Evolutionary conservation across 2,329 filamentous ascomycete species (phyloP), one percentile per base, ranked within the genome.

Genomic region (Fonsecaea erecta): DNA sequence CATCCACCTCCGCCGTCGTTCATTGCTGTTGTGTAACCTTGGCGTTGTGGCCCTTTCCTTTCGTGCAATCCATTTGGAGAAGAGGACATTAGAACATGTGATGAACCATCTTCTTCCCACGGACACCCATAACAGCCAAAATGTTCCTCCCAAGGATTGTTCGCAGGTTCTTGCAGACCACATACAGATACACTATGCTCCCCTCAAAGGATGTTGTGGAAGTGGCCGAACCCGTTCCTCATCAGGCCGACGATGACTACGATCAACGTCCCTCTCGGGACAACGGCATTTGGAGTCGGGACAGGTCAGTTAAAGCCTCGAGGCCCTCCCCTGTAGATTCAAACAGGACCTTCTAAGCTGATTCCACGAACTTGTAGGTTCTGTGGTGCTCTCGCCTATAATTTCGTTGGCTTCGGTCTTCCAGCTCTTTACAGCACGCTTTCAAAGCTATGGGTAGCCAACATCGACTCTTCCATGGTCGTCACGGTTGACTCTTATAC

Each of bases 401-500:
- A 91, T 71, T 62, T 87, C 9, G 79, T 75, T 53, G 81, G 88
- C 0, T 90, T 91, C 73, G 73, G 86, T 1, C 82, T 91, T 0
- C 89, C 88, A 0, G 88, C 88, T 0, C 78, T 92, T 0, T 91
- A 91, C 71, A 76, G 77, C 35, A 92, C 89, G 0, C 81, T 92
- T 0, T 84, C 84, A 55, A 91, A 91, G 72, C 80, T 90, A 18
- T 92, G 88, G 89, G 83, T 92, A 1, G 87, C 88, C 1, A 83
- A 85, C 61, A 89, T 91, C 62, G 86, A 91, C 73, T 76, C 84
- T 0, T 84, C 81, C 1, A 79, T 85, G 67, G 85, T 90, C 1
- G 86, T 84, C 18, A 89, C 86, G 0, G 89, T 86, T 0, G 87
- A 90, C 64, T 79, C 83, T 0, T 90, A 89, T 75, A 91, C 87